These are phyloP conservation scores for Begonia fuchsioides DNA, from an alignment of 306 rosid genomes.

Conservation along the genomic window DNA sequence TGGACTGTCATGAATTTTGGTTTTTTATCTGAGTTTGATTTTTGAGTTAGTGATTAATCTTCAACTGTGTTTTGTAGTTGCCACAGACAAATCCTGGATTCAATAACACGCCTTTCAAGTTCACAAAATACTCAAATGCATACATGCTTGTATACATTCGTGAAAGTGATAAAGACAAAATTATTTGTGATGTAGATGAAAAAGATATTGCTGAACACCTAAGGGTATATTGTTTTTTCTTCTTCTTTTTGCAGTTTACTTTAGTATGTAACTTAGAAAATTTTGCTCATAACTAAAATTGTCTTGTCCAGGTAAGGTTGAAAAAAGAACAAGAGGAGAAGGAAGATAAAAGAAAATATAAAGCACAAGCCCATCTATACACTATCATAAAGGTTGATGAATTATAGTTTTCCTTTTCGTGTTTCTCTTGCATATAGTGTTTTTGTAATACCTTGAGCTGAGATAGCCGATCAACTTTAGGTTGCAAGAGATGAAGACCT, in stretches of 20 bases:
- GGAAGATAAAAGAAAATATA: slow-evolving; percentile 70
- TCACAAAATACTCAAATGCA: slow-evolving; percentile 81
- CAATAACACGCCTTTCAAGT: slow-evolving; percentile 74
- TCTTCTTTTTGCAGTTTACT: not conserved
- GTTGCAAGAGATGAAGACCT: slow-evolving; percentile 83
- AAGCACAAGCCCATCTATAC: slow-evolving; percentile 81
- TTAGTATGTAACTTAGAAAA: too few relatives aligned
- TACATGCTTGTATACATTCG: slow-evolving; percentile 96
- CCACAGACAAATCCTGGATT: slow-evolving; percentile 83
- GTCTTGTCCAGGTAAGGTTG: slow-evolving; percentile 48
- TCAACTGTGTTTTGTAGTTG: slow-evolving; percentile 33
- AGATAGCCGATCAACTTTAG: slow-evolving; percentile 20
- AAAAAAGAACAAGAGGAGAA: slow-evolving; percentile 84
- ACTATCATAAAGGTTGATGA: slow-evolving; percentile 60
- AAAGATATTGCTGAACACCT: slow-evolving; percentile 78
- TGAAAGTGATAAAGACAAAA: slow-evolving; percentile 77
- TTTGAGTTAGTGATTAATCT: slow-evolving; percentile 6
- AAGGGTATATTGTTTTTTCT: slow-evolving; percentile 28
- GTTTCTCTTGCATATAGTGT: not conserved
- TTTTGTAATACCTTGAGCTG: not conserved
- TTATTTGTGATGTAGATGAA: slow-evolving; percentile 80
- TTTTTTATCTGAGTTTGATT: not conserved
- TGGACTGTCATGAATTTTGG: not conserved
- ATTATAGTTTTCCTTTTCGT: slow-evolving; percentile 1
- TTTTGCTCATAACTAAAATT: slow-evolving; percentile 11